Evolutionary conservation across 129 eudicot genomes (phyloP), one percentile per base, ranked within the genome.

Genomic region (Lactuca sativa): DNA sequence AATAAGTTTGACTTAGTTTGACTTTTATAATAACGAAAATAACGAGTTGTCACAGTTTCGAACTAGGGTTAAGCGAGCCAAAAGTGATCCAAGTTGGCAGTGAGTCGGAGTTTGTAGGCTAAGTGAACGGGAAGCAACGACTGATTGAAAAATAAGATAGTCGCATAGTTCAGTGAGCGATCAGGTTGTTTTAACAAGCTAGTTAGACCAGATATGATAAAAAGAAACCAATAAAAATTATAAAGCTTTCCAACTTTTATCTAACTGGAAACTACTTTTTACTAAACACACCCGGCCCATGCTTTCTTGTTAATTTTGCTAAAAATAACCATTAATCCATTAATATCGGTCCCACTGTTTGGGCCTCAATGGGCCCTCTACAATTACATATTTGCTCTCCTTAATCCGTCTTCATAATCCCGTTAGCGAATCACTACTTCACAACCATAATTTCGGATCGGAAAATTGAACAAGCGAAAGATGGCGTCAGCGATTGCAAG

Each of bases 401-500:
- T 9, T 62, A 62, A 62, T n/a, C 66, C 12, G 49, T n/a, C 55
- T 9, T 43, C 2, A 21, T 13, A 62, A 17, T 43, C 54, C 54
- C 69, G 11, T 43, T 47, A 8, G 67, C 16, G 67, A 40, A 53
- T 14, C 52, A 44, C 11, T 6, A 3, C 52, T 44, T 9, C 30
- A 53, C 9, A 47, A 47, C 52, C 52, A 10, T 47, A 5, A 53
- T 53, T 53, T 53, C n/a, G 12, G 5, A 62, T 17, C 53, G n/a
- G 53, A 40, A 53, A 47, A 61, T 30, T 49, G 52, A 41, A n/a
- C 52, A 47, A 33, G 65, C 37, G 13, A 62, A 33, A 57, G 41
- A 89, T 89, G 96, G 88, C 96, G 68, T 63, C 89, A 84, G 87
- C 92, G 79, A 70, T 89, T 38, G 73, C 71, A 66, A 79, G 90